A percentile compares a stretch with the other conserved stretches of the same genome.
Evolutionary conservation across 768 basidiomycete species (phyloP).

Genomic region (Calocera viscosa): DNA sequence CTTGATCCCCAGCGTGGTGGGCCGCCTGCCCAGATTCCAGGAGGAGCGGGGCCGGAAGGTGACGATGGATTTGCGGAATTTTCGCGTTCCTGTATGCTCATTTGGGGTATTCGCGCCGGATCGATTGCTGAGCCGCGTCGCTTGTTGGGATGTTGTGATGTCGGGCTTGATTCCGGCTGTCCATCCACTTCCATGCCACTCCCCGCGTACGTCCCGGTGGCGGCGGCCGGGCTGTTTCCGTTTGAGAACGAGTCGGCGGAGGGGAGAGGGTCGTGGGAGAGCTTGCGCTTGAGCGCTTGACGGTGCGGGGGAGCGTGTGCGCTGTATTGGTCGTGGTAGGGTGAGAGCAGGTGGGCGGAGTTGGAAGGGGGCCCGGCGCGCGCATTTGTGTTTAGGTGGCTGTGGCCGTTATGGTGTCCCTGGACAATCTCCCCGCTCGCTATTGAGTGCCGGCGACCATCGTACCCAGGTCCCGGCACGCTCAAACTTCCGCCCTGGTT

Average conservation of each 20-base stretch:
- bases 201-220: conserved; percentile 49
- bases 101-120: conserved; percentile 57
- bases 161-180: conserved; percentile 27
- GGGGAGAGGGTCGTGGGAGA: conserved; percentile 42
- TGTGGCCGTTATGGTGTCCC: conserved; percentile 7
- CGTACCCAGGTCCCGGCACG: neutral
- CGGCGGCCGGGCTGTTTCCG: conserved; percentile 10
- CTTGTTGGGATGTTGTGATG: conserved; percentile 52
- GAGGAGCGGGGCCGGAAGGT: conserved; percentile 7
- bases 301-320: neutral
- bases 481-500: neutral
- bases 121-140: conserved; percentile 76
- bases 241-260: conserved; percentile 4
- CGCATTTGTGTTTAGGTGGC: neutral
- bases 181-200: conserved; percentile 44
- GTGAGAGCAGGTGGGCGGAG: conserved; percentile 3
- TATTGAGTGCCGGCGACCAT: conserved; percentile 5
- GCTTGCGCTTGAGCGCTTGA: conserved; percentile 71
- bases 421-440: conserved; percentile 7
- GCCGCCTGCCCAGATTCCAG: conserved; percentile 12
- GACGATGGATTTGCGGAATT: conserved; percentile 57
- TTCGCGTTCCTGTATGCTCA: conserved; percentile 66
- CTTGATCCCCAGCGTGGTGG: conserved; percentile 2
- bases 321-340: conserved; percentile 6
- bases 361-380: conserved; percentile 6